A percentile compares a stretch with the other conserved stretches of the same genome.
phyloP scores from a whole-genome alignment of 768 basidiomycete genomes.

The Amanita muscaria region DNA sequence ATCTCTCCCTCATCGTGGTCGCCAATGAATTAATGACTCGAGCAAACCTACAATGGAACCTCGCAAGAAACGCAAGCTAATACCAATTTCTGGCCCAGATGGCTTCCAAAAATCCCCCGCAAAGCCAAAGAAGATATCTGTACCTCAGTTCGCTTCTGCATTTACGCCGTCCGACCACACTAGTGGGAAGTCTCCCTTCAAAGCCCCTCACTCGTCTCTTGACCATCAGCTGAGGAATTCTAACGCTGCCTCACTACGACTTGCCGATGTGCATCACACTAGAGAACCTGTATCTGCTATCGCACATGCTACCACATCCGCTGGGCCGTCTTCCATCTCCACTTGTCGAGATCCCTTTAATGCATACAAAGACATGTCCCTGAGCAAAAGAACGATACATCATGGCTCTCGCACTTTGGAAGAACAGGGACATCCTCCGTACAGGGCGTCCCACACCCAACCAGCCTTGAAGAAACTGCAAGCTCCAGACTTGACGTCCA shows the following conservation, averaged over 20 bases:
- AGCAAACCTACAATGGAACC: slow-evolving; percentile 1
- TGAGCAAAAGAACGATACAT: not conserved
- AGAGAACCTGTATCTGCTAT: not conserved
- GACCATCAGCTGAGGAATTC: not conserved
- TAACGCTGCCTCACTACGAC: not conserved
- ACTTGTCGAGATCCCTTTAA: not conserved
- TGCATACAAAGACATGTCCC: not conserved
- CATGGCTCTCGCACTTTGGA: not conserved
- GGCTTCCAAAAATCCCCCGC: slow-evolving; percentile 4
- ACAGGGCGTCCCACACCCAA: too few species aligned
- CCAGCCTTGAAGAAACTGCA: not conserved
- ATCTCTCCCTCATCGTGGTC: too few species aligned
- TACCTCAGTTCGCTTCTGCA: slow-evolving; percentile 3
- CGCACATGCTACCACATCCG: not conserved
- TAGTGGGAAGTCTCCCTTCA: not conserved
- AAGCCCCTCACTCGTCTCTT: not conserved
- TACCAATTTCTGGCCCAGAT: not conserved
- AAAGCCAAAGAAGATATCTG: slow-evolving; percentile 1
- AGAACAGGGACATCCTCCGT: not conserved
- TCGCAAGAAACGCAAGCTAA: slow-evolving; percentile 5
- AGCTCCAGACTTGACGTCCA: not conserved
- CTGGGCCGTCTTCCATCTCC: not conserved
- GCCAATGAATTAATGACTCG: too few species aligned
- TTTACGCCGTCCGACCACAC: not conserved
- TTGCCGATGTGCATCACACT: not conserved